Conservation (phyloP, 352 stramenopile genomes). For the Phytophthora pluvialis region DNA sequence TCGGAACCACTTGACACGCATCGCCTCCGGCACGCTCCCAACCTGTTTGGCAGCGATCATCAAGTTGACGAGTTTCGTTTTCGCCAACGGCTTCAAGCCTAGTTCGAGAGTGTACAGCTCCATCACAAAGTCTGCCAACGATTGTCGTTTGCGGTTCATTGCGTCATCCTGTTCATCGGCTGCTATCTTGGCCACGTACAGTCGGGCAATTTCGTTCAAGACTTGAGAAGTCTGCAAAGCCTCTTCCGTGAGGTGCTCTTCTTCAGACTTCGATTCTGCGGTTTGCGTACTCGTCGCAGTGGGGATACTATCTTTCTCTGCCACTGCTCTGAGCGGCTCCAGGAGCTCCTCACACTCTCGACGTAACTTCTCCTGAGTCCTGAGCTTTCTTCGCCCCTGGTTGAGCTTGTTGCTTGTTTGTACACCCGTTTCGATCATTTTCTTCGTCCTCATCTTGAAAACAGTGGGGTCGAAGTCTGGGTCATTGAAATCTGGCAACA, state of each 20-base stretch:
- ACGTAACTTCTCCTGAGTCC: slow-evolving; percentile 48
- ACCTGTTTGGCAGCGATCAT: slow-evolving; percentile 51
- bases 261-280: slow-evolving; percentile 11
- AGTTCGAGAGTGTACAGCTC: slow-evolving; percentile 70
- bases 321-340: slow-evolving; percentile 19
- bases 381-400: slow-evolving; percentile 40
- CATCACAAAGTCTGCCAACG: slow-evolving; percentile 56
- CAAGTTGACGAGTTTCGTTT: slow-evolving; percentile 60
- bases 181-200: slow-evolving; percentile 71
- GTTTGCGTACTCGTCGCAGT: not conserved
- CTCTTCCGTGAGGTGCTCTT: slow-evolving; percentile 17
- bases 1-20: slow-evolving; percentile 73
- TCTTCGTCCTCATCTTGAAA: slow-evolving; percentile 62
- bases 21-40: slow-evolving; percentile 47
- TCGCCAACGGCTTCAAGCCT: slow-evolving; percentile 64
- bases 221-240: slow-evolving; percentile 41
- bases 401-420: slow-evolving; percentile 55
- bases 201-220: slow-evolving; percentile 58
- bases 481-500: slow-evolving; percentile 64
- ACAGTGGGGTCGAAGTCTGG: slow-evolving; percentile 58
- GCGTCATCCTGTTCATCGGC: slow-evolving; percentile 47
- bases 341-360: slow-evolving; percentile 48
- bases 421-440: slow-evolving; percentile 34
- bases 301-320: slow-evolving; percentile 13
- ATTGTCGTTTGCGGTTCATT: slow-evolving; percentile 42